These are phyloP conservation scores for Syzygium syzygioides DNA, from an alignment of 441 rosid species.

Conservation along the genomic window DNA sequence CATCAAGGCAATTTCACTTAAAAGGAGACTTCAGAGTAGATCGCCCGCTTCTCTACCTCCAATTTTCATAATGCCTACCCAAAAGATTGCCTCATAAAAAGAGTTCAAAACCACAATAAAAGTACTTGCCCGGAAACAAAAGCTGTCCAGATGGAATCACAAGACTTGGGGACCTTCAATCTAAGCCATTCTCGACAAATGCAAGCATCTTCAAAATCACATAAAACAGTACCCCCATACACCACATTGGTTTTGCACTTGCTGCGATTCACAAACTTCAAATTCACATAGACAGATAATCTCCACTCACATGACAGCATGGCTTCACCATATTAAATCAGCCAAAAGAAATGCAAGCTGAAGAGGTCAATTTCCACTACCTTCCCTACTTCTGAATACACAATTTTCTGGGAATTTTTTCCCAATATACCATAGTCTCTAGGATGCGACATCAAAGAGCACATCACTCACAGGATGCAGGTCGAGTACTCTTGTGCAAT, in stretches of 20 bases:
- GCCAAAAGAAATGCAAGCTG: background rate
- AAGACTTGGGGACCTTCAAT: background rate
- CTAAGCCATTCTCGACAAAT: background rate
- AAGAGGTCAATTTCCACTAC: background rate
- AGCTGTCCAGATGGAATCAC: background rate
- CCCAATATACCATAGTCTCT: background rate
- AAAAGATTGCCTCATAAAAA: background rate
- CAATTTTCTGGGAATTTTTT: background rate
- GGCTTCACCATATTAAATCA: background rate
- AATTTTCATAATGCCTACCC: background rate
- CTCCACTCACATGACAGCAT: background rate
- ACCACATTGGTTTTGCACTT: background rate
- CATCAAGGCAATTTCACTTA: background rate
- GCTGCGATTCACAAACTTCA: background rate
- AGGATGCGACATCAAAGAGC: conserved; percentile 39
- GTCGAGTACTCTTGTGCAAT: conserved; percentile 53
- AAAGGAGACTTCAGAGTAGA: background rate
- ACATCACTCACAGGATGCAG: conserved; percentile 29
- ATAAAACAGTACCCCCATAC: background rate
- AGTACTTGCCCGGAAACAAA: background rate
- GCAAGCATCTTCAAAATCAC: background rate
- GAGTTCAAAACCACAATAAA: background rate
- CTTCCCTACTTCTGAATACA: background rate
- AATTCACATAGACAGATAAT: background rate
- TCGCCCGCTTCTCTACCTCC: background rate